Base-by-base conservation (phyloP, 129 eudicot species). In the Pulicaria dysenterica region DNA sequence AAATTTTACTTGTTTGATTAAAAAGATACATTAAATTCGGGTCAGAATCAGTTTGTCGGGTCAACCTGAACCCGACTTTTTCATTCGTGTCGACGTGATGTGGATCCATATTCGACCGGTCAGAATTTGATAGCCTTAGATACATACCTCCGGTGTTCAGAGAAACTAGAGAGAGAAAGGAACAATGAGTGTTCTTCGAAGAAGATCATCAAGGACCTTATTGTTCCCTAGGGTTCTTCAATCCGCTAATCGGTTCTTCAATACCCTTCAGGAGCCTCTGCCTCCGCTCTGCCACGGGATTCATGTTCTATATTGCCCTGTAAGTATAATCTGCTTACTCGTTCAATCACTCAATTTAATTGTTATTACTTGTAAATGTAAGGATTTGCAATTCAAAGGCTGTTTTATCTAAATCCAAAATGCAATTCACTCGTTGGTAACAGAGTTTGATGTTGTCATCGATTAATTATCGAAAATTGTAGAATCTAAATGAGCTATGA, bases 251-350 rank as follows among this genome's bases (percentile, higher is more conserved):
- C 83, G 96, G 80, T 72, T 75, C 60, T 77, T 88, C 43, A 83
- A 79, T 16, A 73, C 91, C 36, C 80, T 79, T 66, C 56, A 37
- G 46, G 66, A 43, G 74, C 79, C 62, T 67, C 67, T 88, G 9
- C 73, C 90, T 4, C 72, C 84, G 19, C 96, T 85, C 69, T 70
- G 77, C 73, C 89, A 82, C 72, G 98, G 98, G 71, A 75, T 93
- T 82, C 98, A 93, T 36, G 95, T 87, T 56, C 82, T 93, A 61
- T 89, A 93, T 70, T 93, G 98, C 89, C 95, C 95, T 31, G 95
- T 93, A 78, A 82, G 78, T 42, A 39, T 68, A n/a, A 37, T 12
- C 46, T n/a, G 37, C 13, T 65, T 11, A 19, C 53, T 65, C 70
- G 6, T 63, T 46, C 34, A 8, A 15, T 51, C 58, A 65, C 9